Conservation (phyloP, 2,329 filamentous ascomycete genomes). For the Cyphellophora attinorum region DNA sequence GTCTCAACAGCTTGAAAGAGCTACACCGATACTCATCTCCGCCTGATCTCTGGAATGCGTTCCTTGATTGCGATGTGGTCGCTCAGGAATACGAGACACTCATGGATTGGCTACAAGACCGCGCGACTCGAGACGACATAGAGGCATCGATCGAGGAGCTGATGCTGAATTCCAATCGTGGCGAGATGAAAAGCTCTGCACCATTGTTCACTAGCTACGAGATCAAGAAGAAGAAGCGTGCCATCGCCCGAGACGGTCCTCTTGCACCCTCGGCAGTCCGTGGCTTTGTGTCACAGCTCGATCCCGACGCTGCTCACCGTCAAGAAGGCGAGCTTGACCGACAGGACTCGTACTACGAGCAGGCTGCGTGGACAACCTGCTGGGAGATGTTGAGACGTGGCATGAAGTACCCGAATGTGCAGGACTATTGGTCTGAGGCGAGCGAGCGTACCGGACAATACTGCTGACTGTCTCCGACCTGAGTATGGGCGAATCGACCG, state of each 20-base stretch:
- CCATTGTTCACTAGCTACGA: constrained; percentile 86
- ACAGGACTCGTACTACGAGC: constrained; percentile 80
- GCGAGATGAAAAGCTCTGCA: constrained; percentile 68
- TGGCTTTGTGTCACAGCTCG: constrained; percentile 72
- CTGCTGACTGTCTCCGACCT: constrained; percentile 21
- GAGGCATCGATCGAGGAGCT: constrained; percentile 59
- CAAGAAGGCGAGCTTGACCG: constrained; percentile 68
- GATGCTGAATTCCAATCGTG: constrained; percentile 68
- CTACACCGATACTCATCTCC: constrained; percentile 50
- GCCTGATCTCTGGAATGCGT: constrained; percentile 60
- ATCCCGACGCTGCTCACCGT: constrained; percentile 79
- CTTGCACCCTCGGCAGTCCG: constrained; percentile 49
- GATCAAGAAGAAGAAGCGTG: constrained; percentile 81
- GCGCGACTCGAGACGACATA: constrained; percentile 48
- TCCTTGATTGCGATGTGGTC: constrained; percentile 61
- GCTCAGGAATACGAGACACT: constrained; percentile 72
- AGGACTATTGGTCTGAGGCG: constrained; percentile 75
- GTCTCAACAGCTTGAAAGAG: constrained; percentile 28
- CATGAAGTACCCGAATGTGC: constrained; percentile 61
- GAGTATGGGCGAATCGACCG: constrained; percentile 29
- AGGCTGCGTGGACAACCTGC: constrained; percentile 84
- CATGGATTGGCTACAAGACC: constrained; percentile 71
- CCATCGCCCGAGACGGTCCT: constrained; percentile 57
- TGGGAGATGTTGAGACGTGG: constrained; percentile 87
- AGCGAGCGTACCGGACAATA: constrained; percentile 72